A percentile compares a stretch with the other conserved stretches of the same genome.
Evolutionary conservation across 495 filamentous ascomycete genomes (phyloP).

Genomic region (Aspergillus panamensis): DNA sequence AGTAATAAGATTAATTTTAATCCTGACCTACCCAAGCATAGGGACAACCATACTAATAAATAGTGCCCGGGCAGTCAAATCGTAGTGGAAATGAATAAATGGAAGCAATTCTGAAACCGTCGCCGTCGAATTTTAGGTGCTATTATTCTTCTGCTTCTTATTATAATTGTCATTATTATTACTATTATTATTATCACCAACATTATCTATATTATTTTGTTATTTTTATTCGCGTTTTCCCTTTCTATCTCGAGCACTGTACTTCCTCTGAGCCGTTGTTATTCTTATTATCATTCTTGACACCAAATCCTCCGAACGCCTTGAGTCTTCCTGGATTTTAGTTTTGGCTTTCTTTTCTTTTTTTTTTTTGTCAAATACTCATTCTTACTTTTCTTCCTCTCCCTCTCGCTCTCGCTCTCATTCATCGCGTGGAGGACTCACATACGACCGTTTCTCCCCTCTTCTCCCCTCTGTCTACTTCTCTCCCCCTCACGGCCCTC

Average conservation of each 20-base stretch:
- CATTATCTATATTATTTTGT: neutral
- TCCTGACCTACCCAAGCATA: neutral
- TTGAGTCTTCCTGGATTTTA: constrained; percentile 6
- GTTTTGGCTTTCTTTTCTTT: constrained; percentile 11
- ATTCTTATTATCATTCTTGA: constrained; percentile 1
- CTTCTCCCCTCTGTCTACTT: constrained; percentile 1
- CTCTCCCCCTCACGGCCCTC: constrained; percentile 9
- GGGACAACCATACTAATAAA: constrained; percentile 9
- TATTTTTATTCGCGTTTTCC: constrained; percentile 14
- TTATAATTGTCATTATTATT: constrained; percentile 9
- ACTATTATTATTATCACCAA: constrained; percentile 29
- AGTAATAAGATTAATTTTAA: constrained; percentile 13
- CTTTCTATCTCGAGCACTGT: constrained; percentile 9
- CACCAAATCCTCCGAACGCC: constrained; percentile 5
- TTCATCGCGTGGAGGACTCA: neutral
- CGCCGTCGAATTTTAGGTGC: neutral
- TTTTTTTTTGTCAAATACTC: constrained; percentile 2
- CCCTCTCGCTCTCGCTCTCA: neutral
- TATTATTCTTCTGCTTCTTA: neutral
- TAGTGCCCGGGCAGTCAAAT: constrained; percentile 6
- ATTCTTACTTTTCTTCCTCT: constrained; percentile 4
- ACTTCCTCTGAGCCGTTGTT: constrained; percentile 13
- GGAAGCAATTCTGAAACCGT: constrained; percentile 9
- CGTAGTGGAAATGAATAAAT: constrained; percentile 23
- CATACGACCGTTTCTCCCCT: neutral